Conservation (phyloP, 306 rosid species). For the Trifolium dubium region DNA sequence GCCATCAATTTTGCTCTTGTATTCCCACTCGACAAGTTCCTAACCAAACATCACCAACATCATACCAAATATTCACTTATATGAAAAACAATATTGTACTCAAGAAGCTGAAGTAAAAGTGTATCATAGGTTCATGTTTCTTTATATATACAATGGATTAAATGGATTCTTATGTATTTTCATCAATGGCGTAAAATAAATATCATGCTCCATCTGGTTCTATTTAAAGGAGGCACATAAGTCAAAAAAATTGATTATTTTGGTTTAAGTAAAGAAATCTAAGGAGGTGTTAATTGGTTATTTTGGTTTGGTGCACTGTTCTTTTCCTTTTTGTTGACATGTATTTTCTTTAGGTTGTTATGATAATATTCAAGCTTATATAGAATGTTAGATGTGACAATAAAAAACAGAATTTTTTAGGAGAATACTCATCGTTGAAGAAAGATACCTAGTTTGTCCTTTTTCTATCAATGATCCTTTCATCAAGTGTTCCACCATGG, state of each 20-base stretch:
- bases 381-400: background rate
- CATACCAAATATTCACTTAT: conserved; percentile 7
- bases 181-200: no score
- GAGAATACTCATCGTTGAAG: background rate
- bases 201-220: no score
- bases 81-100: background rate
- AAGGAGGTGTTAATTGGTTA: background rate
- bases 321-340: background rate
- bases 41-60: conserved; percentile 44
- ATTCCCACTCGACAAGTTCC: conserved; percentile 84
- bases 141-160: no score
- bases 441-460: background rate
- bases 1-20: conserved; percentile 74
- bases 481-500: background rate
- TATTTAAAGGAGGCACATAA: no score
- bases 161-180: no score
- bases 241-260: no score
- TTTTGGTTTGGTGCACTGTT: background rate
- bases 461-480: background rate
- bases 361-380: background rate
- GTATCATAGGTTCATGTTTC: no score
- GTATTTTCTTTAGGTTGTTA: background rate
- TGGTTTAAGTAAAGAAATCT: no score
- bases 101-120: background rate
- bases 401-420: no score